A percentile compares a stretch with the other conserved stretches of the same genome.
Conservation (phyloP, 1,284 basidiomycete genomes). For the Kalmanozyma brasiliensis region DNA sequence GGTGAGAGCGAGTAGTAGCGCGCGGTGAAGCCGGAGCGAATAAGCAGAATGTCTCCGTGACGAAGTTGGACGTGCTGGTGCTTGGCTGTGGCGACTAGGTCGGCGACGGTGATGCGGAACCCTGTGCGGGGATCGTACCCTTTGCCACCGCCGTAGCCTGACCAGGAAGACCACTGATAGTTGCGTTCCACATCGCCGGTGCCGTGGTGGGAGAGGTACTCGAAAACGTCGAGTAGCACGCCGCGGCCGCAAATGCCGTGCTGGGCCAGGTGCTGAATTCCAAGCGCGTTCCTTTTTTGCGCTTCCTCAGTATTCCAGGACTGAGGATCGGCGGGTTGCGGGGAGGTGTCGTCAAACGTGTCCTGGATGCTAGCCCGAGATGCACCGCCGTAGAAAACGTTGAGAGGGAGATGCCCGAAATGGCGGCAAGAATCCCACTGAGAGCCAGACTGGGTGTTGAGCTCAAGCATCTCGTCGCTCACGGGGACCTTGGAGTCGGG, state of each 20-base stretch:
- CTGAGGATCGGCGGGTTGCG: conserved; percentile 31
- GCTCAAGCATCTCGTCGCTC: conserved; percentile 62
- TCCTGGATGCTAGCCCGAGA: conserved; percentile 48
- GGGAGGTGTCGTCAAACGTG: conserved; percentile 22
- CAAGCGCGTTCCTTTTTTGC: conserved; percentile 37
- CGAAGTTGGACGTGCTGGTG: conserved; percentile 72
- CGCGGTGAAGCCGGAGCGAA: conserved; percentile 73
- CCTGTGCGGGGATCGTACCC: conserved; percentile 74
- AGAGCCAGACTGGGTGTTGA: conserved; percentile 80
- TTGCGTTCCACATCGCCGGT: conserved; percentile 15
- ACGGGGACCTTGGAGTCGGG: conserved; percentile 36
- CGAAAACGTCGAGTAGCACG: conserved; percentile 75
- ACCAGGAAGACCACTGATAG: conserved; percentile 24
- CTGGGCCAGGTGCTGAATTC: conserved; percentile 70
- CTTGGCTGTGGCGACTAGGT: conserved; percentile 75
- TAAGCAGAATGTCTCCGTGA: conserved; percentile 53
- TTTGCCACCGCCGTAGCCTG: conserved; percentile 28
- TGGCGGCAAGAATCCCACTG: conserved; percentile 77
- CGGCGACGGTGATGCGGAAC: conserved; percentile 73
- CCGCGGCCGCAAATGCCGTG: conserved; percentile 80
- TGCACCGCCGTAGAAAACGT: conserved; percentile 56
- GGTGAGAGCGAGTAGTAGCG: conserved; percentile 72
- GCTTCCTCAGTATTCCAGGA: conserved; percentile 23
- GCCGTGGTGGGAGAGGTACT: conserved; percentile 49
- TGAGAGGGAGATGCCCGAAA: conserved; percentile 56